phyloP scores from a whole-genome alignment of 768 basidiomycete species.

The Saitozyma sp. region DNA sequence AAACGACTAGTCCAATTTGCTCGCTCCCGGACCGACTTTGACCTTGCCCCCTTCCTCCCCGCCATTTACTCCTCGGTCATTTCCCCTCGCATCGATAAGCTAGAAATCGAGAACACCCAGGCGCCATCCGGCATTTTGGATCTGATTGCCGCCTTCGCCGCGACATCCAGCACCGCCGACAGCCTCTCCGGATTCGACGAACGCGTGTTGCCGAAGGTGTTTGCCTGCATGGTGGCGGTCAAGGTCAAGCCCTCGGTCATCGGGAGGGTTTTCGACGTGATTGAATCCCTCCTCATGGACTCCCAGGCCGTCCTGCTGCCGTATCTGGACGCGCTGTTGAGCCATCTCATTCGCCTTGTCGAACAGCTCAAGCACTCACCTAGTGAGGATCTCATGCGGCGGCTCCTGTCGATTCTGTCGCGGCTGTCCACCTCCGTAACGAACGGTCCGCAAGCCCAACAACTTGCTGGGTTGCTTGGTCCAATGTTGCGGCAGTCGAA shows the following conservation, averaged over 20 bases:
- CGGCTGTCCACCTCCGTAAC: slow-evolving; percentile 72
- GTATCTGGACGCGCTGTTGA: slow-evolving; percentile 61
- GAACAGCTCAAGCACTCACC: slow-evolving; percentile 59
- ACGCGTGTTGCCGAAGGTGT: slow-evolving; percentile 71
- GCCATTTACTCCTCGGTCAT: slow-evolving; percentile 71
- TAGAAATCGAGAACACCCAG: slow-evolving; percentile 86
- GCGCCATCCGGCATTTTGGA: slow-evolving; percentile 85
- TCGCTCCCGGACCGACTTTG: slow-evolving; percentile 68
- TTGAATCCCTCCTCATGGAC: slow-evolving; percentile 65
- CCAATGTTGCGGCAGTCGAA: slow-evolving; percentile 77
- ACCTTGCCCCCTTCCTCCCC: slow-evolving; percentile 71
- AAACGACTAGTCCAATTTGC: slow-evolving; percentile 88
- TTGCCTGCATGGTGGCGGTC: slow-evolving; percentile 73
- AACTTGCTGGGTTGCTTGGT: slow-evolving; percentile 69
- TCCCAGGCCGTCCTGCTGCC: slow-evolving; percentile 66
- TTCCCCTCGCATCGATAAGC: slow-evolving; percentile 71
- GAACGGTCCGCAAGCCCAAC: slow-evolving; percentile 69
- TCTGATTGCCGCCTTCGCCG: slow-evolving; percentile 76
- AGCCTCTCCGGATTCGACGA: slow-evolving; percentile 72
- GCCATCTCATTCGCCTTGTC: slow-evolving; percentile 69
- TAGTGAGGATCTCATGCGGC: slow-evolving; percentile 63
- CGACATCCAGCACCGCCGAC: slow-evolving; percentile 60
- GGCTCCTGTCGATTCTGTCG: slow-evolving; percentile 79
- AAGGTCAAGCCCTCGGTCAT: slow-evolving; percentile 86
- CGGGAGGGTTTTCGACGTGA: slow-evolving; percentile 76